Conservation (phyloP, 2,329 filamentous ascomycete genomes). For the Colletotrichum sp. region DNA sequence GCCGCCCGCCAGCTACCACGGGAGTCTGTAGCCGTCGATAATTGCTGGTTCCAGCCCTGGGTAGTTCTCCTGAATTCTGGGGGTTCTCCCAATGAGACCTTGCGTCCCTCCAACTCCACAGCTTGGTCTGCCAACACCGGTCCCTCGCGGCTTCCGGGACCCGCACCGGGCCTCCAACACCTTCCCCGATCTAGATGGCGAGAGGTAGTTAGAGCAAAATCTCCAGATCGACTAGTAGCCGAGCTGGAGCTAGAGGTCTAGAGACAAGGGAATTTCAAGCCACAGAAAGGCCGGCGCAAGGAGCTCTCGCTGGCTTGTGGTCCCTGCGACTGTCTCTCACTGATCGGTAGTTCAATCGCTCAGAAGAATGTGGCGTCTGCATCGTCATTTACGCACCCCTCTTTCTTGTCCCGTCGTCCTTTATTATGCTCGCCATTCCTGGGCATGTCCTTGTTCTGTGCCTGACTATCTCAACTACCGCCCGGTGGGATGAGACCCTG, state of each 20-base stretch:
- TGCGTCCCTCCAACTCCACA: background rate
- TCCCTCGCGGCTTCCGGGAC: background rate
- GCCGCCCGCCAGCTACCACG: background rate
- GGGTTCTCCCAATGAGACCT: background rate
- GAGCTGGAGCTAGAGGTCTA: background rate
- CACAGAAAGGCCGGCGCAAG: background rate
- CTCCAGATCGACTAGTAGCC: background rate
- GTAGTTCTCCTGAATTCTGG: background rate
- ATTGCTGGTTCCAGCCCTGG: background rate
- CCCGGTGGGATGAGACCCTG: background rate
- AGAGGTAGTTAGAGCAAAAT: background rate
- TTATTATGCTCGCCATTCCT: background rate
- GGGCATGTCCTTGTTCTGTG: background rate
- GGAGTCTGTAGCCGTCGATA: background rate
- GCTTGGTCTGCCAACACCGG: background rate
- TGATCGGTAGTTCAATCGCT: background rate
- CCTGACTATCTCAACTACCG: background rate
- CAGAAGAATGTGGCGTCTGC: background rate
- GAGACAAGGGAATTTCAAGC: background rate
- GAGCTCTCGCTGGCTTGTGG: background rate
- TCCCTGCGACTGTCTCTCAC: background rate
- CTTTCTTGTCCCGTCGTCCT: background rate
- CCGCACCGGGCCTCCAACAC: background rate
- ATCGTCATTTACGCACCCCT: background rate
- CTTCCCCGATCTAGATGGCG: background rate